Conservation (phyloP, 1,139 yeast species). For the Diutina catenulata region DNA sequence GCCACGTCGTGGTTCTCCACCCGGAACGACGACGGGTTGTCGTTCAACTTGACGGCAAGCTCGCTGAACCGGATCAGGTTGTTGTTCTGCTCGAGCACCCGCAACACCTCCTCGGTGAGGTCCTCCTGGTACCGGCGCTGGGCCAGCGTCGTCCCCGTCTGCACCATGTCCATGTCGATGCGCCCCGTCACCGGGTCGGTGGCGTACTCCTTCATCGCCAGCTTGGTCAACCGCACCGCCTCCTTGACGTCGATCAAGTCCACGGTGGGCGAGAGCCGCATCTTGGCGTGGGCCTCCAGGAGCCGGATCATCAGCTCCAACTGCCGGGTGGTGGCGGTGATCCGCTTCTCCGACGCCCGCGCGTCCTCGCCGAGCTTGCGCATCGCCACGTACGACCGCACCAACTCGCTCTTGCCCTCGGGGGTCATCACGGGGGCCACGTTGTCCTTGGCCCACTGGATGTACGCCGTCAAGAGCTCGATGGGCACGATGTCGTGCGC, state of each 20-base stretch:
- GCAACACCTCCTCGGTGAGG: constrained; percentile 43
- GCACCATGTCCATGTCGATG: constrained; percentile 94
- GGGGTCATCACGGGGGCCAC: constrained; percentile 65
- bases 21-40: constrained; percentile 44
- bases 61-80: constrained; percentile 48
- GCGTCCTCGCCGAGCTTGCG: constrained; percentile 89
- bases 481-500: constrained; percentile 62
- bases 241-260: constrained; percentile 80
- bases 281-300: constrained; percentile 94
- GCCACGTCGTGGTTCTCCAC: constrained; percentile 64
- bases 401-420: constrained; percentile 77
- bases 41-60: constrained; percentile 52
- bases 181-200: constrained; percentile 95
- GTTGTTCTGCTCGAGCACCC: constrained; percentile 19
- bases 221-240: constrained; percentile 81
- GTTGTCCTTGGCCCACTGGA: constrained; percentile 84
- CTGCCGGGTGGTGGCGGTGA: constrained; percentile 97
- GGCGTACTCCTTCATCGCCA: constrained; percentile 96
- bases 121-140: constrained; percentile 76
- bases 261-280: constrained; percentile 69
- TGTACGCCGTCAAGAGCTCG: constrained; percentile 77
- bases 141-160: constrained; percentile 88
- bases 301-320: constrained; percentile 91
- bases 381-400: constrained; percentile 87
- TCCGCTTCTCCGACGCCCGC: constrained; percentile 75